Evolutionary conservation across 2,329 filamentous ascomycete genomes (phyloP).

Genomic region (Trichoderma arundinaceum): DNA sequence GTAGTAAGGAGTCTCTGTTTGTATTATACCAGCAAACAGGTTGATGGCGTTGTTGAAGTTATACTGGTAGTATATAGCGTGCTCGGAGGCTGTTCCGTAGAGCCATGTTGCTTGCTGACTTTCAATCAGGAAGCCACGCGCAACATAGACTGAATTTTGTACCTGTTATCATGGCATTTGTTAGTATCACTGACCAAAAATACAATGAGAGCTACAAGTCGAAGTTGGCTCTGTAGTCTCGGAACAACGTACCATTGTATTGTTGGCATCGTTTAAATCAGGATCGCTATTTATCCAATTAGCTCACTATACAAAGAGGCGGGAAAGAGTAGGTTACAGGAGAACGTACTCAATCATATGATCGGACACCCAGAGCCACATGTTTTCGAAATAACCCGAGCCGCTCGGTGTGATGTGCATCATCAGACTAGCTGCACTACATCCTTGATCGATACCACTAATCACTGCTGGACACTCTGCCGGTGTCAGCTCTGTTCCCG

Average conservation of each 20-base stretch:
- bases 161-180: no score
- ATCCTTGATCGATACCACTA: conserved; percentile 57
- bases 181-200: no score
- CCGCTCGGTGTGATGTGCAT: conserved; percentile 58
- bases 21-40: conserved; percentile 53
- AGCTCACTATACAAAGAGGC: no score
- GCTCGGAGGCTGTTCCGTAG: no score
- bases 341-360: conserved; percentile 47
- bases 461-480: conserved; percentile 59
- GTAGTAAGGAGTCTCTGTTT: conserved; percentile 54
- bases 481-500: conserved; percentile 68
- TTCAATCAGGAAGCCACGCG: conserved; percentile 53
- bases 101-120: conserved; percentile 49
- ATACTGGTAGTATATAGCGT: no score
- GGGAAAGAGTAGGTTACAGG: no score
- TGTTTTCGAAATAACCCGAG: conserved; percentile 58
- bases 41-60: conserved; percentile 17
- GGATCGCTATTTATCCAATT: conserved; percentile 32
- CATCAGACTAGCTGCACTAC: conserved; percentile 39
- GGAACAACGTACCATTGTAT: conserved; percentile 59
- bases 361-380: conserved; percentile 73
- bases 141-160: conserved; percentile 48
- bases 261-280: conserved; percentile 54
- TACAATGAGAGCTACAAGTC: no score
- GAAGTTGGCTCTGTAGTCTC: no score